Evolutionary conservation across 768 basidiomycete species (phyloP), one percentile per base, ranked within the genome.

Genomic region (Kwoniella heveanensis): DNA sequence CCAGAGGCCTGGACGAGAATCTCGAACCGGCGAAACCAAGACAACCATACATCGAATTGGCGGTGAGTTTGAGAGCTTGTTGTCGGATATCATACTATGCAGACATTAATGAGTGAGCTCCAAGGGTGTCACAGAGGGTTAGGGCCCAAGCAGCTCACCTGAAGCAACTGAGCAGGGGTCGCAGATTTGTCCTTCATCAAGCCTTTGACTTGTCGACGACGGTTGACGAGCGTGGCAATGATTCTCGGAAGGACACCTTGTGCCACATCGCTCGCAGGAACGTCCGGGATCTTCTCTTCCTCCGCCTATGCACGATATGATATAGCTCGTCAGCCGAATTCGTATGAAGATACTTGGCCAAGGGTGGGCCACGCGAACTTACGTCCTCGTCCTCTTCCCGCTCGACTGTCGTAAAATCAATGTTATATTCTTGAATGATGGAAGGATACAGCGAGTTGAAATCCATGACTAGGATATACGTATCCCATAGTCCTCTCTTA

Each of bases 11-110:
- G 22, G 96, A 96, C 69, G 93, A 97, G 83, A 98, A 98, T 54
- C 96, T 84, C 10, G 96, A 97, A 71, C 92, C 90, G 75, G 94
- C 92, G 77, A 97, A 98, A 52, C 96, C 96, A 22, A 99, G 88
- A 83, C 96, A 99, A 19, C 96, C 96, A 80, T 99, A 99, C 96
- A 98, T 99, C 84, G 91, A 94, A 82, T 99, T 98, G 53, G 96
- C 96, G 3, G 96, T 99, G 32, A 98, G 87, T 82, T 98, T 98
- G 54, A 98, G 83, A 0, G 96, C 96, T 80, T 91, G 88, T 71
- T 99, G 96, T 77, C 92, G 93, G 82, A 98, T 96, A 73, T 99
- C 93, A 74, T 89, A 98, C 91, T 97, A 73, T 1, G 17, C 32
- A 4, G 29, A 12, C 19, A 17, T 32, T n/a, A 15, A n/a, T 32